phyloP scores from a whole-genome alignment of 2,329 filamentous ascomycete genomes.

The Emergomyces orientalis region DNA sequence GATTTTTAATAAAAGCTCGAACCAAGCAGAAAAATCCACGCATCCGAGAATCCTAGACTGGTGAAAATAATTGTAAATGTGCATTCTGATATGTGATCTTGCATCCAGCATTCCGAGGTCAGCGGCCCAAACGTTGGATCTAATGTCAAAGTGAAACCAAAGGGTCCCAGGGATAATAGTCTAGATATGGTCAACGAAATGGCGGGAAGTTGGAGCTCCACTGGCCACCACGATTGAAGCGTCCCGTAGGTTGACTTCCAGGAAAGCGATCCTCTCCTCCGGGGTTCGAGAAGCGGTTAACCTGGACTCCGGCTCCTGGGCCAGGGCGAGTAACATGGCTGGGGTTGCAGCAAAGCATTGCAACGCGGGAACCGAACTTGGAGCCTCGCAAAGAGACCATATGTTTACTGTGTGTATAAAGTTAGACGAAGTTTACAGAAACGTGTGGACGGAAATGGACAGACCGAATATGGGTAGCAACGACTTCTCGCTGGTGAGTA shows the following conservation, averaged over 20 bases:
- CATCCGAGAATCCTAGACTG: slow-evolving; percentile 21
- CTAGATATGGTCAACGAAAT: slow-evolving; percentile 25
- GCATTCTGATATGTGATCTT: slow-evolving; percentile 14
- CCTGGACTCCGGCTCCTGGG: slow-evolving; percentile 62
- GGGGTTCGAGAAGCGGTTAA: slow-evolving; percentile 50
- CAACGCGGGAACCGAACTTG: slow-evolving; percentile 95
- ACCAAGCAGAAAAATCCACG: slow-evolving; percentile 18
- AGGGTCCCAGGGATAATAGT: slow-evolving; percentile 4
- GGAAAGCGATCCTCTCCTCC: slow-evolving; percentile 29
- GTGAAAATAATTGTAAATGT: slow-evolving; percentile 19
- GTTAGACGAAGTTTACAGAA: slow-evolving; percentile 11
- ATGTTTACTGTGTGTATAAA: slow-evolving; percentile 56
- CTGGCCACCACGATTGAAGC: slow-evolving; percentile 29
- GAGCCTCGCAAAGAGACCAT: slow-evolving; percentile 98
- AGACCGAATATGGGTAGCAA: slow-evolving; percentile 78
- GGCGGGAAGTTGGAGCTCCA: slow-evolving; percentile 31
- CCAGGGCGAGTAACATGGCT: slow-evolving; percentile 81
- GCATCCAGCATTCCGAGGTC: not conserved
- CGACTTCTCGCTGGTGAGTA: slow-evolving; percentile 81
- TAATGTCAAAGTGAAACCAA: slow-evolving; percentile 1
- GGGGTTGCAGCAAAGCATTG: slow-evolving; percentile 97
- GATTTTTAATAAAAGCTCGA: slow-evolving; percentile 16
- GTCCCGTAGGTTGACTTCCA: slow-evolving; percentile 29
- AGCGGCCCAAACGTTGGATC: slow-evolving; percentile 1
- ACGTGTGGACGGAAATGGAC: not conserved